Evolutionary conservation across 2,329 filamentous ascomycete species (phyloP), one percentile per base, ranked within the genome.

Genomic region (Calonectria multiphialidica): DNA sequence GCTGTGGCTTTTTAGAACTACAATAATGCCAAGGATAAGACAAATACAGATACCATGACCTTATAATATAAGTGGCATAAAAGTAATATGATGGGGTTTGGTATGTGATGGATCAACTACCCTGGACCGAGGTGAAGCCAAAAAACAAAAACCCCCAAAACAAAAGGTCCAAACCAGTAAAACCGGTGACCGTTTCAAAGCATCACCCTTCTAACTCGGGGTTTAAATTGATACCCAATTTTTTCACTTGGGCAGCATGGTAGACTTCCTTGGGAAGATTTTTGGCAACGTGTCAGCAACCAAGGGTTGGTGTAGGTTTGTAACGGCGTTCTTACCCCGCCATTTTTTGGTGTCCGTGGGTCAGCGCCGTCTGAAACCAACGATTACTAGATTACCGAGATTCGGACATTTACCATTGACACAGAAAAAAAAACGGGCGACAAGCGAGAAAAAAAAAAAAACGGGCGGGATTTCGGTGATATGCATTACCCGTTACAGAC

Each of bases 401-500:
- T 18, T 37, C 33, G n/a, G 33, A 23, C 33, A 16, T 23, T 37
- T 53, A 13, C 15, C n/a, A 9, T 13, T 37, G 33, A 37, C 16
- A 21, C 53, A 13, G 23, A 57, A 37, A 21, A 7, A 53, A 30
- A 30, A n/a, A n/a, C n/a, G 30, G 21, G 33, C 12, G 18, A 21
- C 50, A 21, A 21, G 33, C n/a, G 33, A 30, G 28, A 30, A 8
- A 8, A 28, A 9, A 8, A 28, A 9, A 13, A 57, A 57, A 37
- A 21, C 15, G 53, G 33, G 53, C 13, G 21, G 45, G 33, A 40
- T 30, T 30, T 18, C n/a, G 28, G 53, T 23, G 65, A 61, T 42
- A 67, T 66, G 50, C 50, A 45, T 57, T 57, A 49, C 62, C 50
- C 25, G n/a, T 59, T 57, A 44, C 25, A n/a, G 7, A n/a, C 23